Percentiles rank a stretch among this genome's conserved stretches.
Evolutionary conservation across 2,329 filamentous ascomycete species (phyloP).

Genomic region (Calonectria pteridis): DNA sequence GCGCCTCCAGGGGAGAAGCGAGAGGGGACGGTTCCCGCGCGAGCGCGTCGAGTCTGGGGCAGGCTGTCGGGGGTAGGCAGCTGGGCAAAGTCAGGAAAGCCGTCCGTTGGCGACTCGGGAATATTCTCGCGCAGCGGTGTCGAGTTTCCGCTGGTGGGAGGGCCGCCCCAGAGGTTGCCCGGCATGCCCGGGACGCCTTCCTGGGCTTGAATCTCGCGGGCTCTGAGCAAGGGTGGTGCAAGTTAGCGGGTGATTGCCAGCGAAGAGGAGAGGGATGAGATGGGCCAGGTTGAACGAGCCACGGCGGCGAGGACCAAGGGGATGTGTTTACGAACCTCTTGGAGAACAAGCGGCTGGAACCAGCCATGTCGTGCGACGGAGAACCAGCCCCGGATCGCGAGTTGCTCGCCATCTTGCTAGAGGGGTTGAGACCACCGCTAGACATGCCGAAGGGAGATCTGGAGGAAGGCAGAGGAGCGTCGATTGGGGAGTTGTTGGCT

Average conservation of each 20-base stretch:
- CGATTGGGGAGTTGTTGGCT: constrained; percentile 83
- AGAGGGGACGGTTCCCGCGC: constrained; percentile 96
- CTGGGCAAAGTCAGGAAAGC: constrained; percentile 89
- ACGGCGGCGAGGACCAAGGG: constrained; percentile 29
- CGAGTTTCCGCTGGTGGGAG: constrained; percentile 95
- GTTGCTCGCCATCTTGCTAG: constrained; percentile 69
- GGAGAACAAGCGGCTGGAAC: constrained; percentile 82
- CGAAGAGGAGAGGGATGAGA: background rate
- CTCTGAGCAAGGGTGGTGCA: constrained; percentile 65
- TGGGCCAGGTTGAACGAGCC: background rate
- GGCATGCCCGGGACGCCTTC: constrained; percentile 82
- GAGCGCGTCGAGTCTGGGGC: constrained; percentile 80
- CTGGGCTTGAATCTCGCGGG: constrained; percentile 96
- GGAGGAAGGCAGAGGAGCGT: constrained; percentile 72
- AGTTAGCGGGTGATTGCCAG: constrained; percentile 27
- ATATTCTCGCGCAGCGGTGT: constrained; percentile 97
- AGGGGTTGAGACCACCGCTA: constrained; percentile 67
- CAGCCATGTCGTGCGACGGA: constrained; percentile 89
- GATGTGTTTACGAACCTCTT: constrained; percentile 80
- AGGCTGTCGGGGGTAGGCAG: constrained; percentile 75
- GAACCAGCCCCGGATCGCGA: constrained; percentile 90
- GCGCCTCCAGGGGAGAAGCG: constrained; percentile 85
- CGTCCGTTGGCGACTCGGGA: constrained; percentile 95
- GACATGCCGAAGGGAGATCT: constrained; percentile 81
- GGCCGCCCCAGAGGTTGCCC: constrained; percentile 89